Base-by-base conservation (phyloP, 345 rosid genomes). In the Arabis hirsuta region DNA sequence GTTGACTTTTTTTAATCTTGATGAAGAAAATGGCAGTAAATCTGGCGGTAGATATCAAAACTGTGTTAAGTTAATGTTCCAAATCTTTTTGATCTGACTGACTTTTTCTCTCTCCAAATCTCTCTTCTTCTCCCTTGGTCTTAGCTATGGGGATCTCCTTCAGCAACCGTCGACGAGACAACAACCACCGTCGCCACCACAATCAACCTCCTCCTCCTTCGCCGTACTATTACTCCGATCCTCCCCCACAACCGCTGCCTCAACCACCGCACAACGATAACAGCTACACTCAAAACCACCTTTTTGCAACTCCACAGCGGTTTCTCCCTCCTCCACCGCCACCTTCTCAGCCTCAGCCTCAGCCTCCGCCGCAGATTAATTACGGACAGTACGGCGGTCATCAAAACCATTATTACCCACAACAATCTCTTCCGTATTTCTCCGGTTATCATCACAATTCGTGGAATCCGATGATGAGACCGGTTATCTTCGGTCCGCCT, bases 101-200 rank as follows among this genome's bases (percentile, higher is more conserved):
- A 34, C 38, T 34, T 60, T 42, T 14, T 41, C 73, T 38, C 73
- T 38, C 16, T 55, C 54, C 3, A 51, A 43, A 52, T 32, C 43
- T 66, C 67, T 77, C 50, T 41, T 44, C 72, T n/a, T 51, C 43
- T 52, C 61, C 44, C 47, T 27, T 48, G 36, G 5, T 32, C 50
- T 12, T 41, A 27, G 57, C 67, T 46, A 92, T 87, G 98, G 96
- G 98, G 13, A 80, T 86, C 80, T 88, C 96, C 44, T 87, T 81
- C 77, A 88, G 88, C 83, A 88, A 67, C 69, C 73, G 96, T 22
- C 82, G 98, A 67, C 84, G 98, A 77, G 80, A 84, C 51, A 72
- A 78, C 78, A 86, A 65, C 66, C 77, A 72, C 78, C 72, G 48
- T 7, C 71, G 11, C 48, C 55, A 26, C 71, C 79, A 14, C 81